Evolutionary conservation across 345 rosid species (phyloP), one percentile per base, ranked within the genome.

Genomic region (Euclidium syriacum): DNA sequence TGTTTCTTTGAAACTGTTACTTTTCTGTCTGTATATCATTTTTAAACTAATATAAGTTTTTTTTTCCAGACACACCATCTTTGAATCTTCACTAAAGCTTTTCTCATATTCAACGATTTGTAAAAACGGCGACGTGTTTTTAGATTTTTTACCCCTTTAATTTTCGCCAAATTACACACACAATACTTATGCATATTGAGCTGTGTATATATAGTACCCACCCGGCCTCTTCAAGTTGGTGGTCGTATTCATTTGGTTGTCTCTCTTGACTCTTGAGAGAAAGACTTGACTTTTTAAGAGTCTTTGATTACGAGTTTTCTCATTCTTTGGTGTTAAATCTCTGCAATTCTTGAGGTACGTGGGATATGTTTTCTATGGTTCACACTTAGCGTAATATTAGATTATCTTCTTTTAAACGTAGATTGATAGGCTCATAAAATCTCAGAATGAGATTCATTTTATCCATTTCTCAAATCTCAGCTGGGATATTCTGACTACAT

Each of bases 71-170:
- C 68, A 52, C 56, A 69, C 68, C 73, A 61, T 52, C 73, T 44
- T 69, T 69, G 73, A 69, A 69, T 69, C 55, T 68, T 60, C 73
- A 30, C 34, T 16, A 8, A 65, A 22, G 35, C 52, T 11, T 46
- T 41, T 58, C 20, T 68, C 17, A 51, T 68, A 30, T 52, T 68
- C 67, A 50, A 60, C 58, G 20, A 27, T 50, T 52, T 39, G 17
- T 52, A n/a, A 14, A 29, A 36, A 35, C 27, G 22, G 35, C n/a
- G 71, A 56, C 56, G 53, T 44, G 1, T 32, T 52, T 4, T n/a
- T n/a, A n/a, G n/a, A 11, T 15, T 1, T 24, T 36, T 67, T 38
- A 24, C 22, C 19, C 25, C 24, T 57, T 67, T 29, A 67, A 38
- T 58, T 34, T 62, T 60, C 55, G 62, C 43, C 67, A 69, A n/a